These are phyloP conservation scores for Aspergillus arachidicola DNA, from an alignment of 2,329 filamentous ascomycete genomes.

Conservation along the genomic window DNA sequence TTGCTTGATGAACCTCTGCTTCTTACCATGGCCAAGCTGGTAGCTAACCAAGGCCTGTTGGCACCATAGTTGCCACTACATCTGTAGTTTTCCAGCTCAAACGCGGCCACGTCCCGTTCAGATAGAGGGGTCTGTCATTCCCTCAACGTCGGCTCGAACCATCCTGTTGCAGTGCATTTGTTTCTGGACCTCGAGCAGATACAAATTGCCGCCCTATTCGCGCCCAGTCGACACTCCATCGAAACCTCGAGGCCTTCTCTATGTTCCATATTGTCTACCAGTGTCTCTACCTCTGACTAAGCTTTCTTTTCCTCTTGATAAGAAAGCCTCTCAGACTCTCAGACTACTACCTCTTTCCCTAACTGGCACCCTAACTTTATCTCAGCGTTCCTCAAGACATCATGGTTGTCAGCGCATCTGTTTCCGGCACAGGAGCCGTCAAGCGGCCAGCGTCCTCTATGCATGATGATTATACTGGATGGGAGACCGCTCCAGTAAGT, in stretches of 20 bases:
- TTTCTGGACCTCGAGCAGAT: neutral
- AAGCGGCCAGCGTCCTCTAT: constrained; percentile 35
- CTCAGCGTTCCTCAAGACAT: constrained; percentile 6
- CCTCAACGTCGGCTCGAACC: neutral
- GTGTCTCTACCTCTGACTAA: neutral
- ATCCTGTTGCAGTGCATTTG: neutral
- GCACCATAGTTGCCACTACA: constrained; percentile 3
- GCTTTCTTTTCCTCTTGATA: neutral
- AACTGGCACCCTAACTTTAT: neutral
- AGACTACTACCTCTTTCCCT: neutral
- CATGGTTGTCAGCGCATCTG: constrained; percentile 35
- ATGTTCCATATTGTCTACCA: neutral
- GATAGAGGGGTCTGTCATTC: neutral
- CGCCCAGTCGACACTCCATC: neutral
- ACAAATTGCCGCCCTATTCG: neutral
- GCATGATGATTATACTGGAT: constrained; percentile 30
- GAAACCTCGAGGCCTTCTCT: neutral
- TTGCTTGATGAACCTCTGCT: neutral
- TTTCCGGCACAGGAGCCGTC: constrained; percentile 27
- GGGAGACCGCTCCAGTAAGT: constrained; percentile 36
- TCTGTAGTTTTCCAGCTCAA: constrained; percentile 5
- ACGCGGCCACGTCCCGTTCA: constrained; percentile 4
- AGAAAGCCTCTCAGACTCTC: neutral
- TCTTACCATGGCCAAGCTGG: neutral
- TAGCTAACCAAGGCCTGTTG: constrained; percentile 3